Evolutionary conservation across 108 stramenopile genomes (phyloP).

Genomic region (Poteriospumella lacustris): DNA sequence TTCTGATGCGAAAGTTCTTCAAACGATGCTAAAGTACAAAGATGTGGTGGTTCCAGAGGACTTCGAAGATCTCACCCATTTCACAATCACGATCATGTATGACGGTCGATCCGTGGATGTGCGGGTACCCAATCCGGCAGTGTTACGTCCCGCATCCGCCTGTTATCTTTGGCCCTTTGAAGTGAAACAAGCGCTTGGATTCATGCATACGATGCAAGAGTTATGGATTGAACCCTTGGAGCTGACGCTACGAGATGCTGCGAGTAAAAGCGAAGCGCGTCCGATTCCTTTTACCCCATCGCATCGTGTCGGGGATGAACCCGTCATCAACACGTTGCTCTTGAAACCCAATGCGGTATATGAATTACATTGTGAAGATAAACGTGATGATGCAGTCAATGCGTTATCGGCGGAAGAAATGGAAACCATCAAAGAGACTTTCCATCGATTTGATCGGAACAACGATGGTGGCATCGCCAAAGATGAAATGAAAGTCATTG

Average conservation of each 20-base stretch:
- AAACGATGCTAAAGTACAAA: background rate
- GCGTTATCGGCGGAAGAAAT: conserved; percentile 9
- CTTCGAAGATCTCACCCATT: background rate
- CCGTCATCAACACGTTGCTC: background rate
- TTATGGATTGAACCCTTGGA: background rate
- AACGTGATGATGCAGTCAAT: conserved; percentile 21
- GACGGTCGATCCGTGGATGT: background rate
- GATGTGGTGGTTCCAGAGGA: background rate
- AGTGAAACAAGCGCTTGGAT: conserved; percentile 18
- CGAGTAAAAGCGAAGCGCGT: background rate
- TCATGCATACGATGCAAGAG: conserved; percentile 15
- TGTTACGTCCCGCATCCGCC: background rate
- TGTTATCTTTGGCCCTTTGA: conserved; percentile 14
- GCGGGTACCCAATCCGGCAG: background rate
- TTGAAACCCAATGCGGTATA: background rate
- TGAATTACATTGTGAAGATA: conserved; percentile 24
- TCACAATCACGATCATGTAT: background rate
- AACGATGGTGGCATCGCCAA: background rate
- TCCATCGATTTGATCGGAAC: background rate
- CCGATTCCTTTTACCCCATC: background rate
- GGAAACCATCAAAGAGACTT: conserved; percentile 10
- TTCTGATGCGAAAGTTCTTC: background rate
- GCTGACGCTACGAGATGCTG: background rate
- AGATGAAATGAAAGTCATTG: background rate
- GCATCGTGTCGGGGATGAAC: background rate